A percentile compares a stretch with the other conserved stretches of the same genome.
Evolutionary conservation across 1,284 basidiomycete genomes (phyloP).

Genomic region (Fistulinella cinereoalba): DNA sequence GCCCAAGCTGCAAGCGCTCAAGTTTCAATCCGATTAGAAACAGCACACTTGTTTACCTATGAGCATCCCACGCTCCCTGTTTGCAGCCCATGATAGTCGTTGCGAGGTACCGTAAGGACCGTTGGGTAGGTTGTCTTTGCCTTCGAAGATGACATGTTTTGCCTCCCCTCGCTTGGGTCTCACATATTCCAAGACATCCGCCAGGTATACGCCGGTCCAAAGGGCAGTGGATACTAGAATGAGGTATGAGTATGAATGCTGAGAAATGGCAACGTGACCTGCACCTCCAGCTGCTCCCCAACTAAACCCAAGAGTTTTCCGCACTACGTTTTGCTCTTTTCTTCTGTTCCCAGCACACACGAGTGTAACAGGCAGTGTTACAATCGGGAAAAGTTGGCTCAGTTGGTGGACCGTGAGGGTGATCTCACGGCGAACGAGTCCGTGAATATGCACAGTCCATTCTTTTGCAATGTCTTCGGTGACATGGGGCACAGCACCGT

Average conservation of each 20-base stretch:
- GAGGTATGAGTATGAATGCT: background rate
- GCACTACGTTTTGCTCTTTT: slow-evolving; percentile 69
- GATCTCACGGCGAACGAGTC: slow-evolving; percentile 44
- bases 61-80: slow-evolving; percentile 54
- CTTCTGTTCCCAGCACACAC: slow-evolving; percentile 69
- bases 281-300: slow-evolving; percentile 52
- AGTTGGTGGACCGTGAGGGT: slow-evolving; percentile 47
- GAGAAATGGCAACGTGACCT: background rate
- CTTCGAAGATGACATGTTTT: slow-evolving; percentile 64
- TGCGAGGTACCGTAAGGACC: slow-evolving; percentile 69
- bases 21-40: background rate
- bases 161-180: slow-evolving; percentile 40
- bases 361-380: slow-evolving; percentile 64
- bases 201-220: slow-evolving; percentile 64
- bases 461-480: slow-evolving; percentile 36
- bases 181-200: slow-evolving; percentile 54
- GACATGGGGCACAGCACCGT: slow-evolving; percentile 60
- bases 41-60: slow-evolving; percentile 31
- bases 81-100: slow-evolving; percentile 46
- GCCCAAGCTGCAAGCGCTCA: slow-evolving; percentile 45
- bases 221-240: slow-evolving; percentile 52
- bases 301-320: slow-evolving; percentile 58
- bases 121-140: slow-evolving; percentile 57
- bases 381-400: slow-evolving; percentile 45
- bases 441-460: slow-evolving; percentile 55